These are phyloP conservation scores for Eucalyptus albens DNA, from an alignment of 345 rosid species.

Conservation along the genomic window DNA sequence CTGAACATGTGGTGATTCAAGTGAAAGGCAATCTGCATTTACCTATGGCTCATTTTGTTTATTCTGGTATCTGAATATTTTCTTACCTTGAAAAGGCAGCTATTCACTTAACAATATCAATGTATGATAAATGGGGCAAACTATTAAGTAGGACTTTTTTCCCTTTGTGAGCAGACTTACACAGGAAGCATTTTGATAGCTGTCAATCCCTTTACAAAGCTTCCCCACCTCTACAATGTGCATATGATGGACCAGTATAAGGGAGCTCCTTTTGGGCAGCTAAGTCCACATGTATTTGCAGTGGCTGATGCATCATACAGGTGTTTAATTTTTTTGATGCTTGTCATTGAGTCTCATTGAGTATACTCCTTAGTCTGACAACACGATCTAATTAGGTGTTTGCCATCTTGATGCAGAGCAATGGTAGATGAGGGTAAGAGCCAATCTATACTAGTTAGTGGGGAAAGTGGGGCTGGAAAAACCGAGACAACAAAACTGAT, in stretches of 20 bases:
- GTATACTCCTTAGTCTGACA: neutral
- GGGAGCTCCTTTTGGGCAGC: conserved; percentile 95
- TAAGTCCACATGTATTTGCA: conserved; percentile 99
- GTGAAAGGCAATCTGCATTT: neutral
- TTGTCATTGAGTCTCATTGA: neutral
- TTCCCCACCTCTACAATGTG: conserved; percentile 92
- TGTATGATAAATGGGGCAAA: neutral
- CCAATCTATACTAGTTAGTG: conserved; percentile 96
- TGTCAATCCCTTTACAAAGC: conserved; percentile 94
- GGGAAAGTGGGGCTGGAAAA: conserved; percentile 99
- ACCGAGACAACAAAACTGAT: conserved; percentile 98
- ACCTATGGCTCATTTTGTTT: neutral
- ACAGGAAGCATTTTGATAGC: conserved; percentile 98
- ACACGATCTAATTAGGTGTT: conserved; percentile 5
- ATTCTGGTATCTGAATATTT: neutral
- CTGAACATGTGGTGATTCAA: neutral
- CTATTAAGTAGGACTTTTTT: neutral
- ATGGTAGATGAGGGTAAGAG: conserved; percentile 80
- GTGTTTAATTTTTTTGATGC: conserved; percentile 11
- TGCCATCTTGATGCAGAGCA: conserved; percentile 48
- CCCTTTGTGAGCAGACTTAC: conserved; percentile 46
- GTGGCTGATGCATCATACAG: conserved; percentile 97
- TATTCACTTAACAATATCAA: neutral
- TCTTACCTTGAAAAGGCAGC: neutral
- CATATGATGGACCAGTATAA: conserved; percentile 99